These are phyloP conservation scores for Saprolegnia diclina DNA, from an alignment of 352 stramenopile genomes.

Conservation along the genomic window DNA sequence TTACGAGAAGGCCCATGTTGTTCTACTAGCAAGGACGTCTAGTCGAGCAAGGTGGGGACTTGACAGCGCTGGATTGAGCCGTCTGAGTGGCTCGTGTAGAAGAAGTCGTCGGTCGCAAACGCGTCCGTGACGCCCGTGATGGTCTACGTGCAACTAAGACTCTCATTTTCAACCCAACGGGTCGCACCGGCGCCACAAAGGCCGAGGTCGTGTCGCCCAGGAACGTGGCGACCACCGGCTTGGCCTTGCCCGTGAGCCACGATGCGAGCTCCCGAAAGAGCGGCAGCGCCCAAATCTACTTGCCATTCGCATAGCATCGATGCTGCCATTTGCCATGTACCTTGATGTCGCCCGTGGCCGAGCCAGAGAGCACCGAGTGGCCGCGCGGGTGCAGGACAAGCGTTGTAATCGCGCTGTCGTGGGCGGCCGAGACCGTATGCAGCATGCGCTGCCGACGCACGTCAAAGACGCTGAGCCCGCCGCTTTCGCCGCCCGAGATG, in stretches of 20 bases:
- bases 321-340: background rate
- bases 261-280: slow-evolving; percentile 77
- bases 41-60: slow-evolving; percentile 35
- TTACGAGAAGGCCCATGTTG: too few relatives aligned
- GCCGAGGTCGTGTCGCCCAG: slow-evolving; percentile 75
- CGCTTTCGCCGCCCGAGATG: slow-evolving; percentile 72
- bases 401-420: slow-evolving; percentile 81
- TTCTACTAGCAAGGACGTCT: too few relatives aligned
- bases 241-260: slow-evolving; percentile 68
- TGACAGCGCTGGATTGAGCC: slow-evolving; percentile 72
- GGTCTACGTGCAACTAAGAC: slow-evolving; percentile 37
- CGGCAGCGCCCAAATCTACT: slow-evolving; percentile 72
- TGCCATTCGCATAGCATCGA: background rate
- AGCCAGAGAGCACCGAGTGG: slow-evolving; percentile 77
- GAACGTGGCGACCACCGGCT: slow-evolving; percentile 68
- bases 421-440: slow-evolving; percentile 74
- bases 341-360: slow-evolving; percentile 76
- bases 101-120: slow-evolving; percentile 67
- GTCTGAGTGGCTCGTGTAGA: slow-evolving; percentile 80
- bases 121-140: slow-evolving; percentile 80
- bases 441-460: slow-evolving; percentile 81
- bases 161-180: too few relatives aligned
- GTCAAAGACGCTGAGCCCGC: slow-evolving; percentile 80
- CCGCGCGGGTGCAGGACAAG: slow-evolving; percentile 70
- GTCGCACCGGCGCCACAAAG: slow-evolving; percentile 77